Evolutionary conservation across 768 basidiomycete genomes (phyloP).

Genomic region (Nevesoporus exiguus): DNA sequence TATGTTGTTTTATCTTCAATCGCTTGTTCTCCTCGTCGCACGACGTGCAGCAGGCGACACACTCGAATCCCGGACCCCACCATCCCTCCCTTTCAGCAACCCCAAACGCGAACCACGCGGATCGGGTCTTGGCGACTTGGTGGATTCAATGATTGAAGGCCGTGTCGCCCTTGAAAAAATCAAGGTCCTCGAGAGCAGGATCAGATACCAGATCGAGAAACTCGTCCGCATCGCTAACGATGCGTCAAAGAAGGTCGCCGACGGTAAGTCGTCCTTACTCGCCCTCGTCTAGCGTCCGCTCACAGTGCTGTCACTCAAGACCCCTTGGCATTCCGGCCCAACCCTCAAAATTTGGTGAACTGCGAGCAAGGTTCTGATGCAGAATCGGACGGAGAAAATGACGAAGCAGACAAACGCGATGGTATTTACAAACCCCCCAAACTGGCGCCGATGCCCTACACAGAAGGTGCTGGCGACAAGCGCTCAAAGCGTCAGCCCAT

Average conservation of each 20-base stretch:
- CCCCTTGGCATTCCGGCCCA: constrained; percentile 88
- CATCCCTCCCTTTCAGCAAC: constrained; percentile 50
- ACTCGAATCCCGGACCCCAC: constrained; percentile 47
- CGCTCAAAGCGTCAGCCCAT: constrained; percentile 47
- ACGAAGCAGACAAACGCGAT: constrained; percentile 30
- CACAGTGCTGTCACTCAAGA: constrained; percentile 44
- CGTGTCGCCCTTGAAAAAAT: constrained; percentile 88
- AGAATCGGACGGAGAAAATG: constrained; percentile 29
- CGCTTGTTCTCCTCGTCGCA: constrained; percentile 70
- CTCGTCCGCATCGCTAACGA: constrained; percentile 76
- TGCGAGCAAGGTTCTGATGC: constrained; percentile 34
- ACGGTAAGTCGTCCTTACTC: constrained; percentile 47
- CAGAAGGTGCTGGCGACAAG: constrained; percentile 49
- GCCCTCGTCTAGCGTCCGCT: not conserved
- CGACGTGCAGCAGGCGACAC: constrained; percentile 67
- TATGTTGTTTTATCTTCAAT: constrained; percentile 82
- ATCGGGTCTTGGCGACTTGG: constrained; percentile 62
- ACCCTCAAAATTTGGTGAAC: constrained; percentile 68
- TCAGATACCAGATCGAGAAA: constrained; percentile 96
- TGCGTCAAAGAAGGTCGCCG: constrained; percentile 40
- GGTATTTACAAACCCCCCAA: constrained; percentile 83
- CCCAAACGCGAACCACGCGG: constrained; percentile 54
- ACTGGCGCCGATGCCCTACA: constrained; percentile 86
- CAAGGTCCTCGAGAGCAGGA: constrained; percentile 76
- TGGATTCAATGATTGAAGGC: constrained; percentile 75